A percentile compares a stretch with the other conserved stretches of the same genome.
These are phyloP conservation scores for Fusarium sp. DNA, from an alignment of 2,329 filamentous ascomycete genomes.

Conservation along the genomic window DNA sequence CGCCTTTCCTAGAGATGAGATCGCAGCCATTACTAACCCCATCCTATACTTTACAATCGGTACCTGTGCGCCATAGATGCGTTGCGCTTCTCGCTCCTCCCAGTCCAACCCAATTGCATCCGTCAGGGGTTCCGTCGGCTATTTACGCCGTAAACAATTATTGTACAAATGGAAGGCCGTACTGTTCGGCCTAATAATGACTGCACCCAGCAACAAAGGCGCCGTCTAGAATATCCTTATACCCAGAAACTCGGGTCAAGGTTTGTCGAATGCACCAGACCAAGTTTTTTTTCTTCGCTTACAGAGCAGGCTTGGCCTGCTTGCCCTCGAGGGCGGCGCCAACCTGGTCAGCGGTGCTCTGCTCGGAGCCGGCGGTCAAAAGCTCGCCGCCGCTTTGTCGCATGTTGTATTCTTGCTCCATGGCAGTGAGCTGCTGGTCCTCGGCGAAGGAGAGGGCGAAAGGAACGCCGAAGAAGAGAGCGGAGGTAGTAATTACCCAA, in stretches of 20 bases:
- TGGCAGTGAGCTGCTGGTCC: conserved; percentile 96
- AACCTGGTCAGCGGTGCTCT: conserved; percentile 65
- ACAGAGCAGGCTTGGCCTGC: conserved; percentile 67
- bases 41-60: conserved; percentile 49
- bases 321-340: conserved; percentile 64
- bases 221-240: conserved; percentile 35
- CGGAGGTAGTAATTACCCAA: conserved; percentile 92
- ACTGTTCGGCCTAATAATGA: conserved; percentile 39
- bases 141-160: conserved; percentile 49
- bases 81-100: conserved; percentile 38
- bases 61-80: conserved; percentile 40
- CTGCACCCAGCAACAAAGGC: conserved; percentile 39
- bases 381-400: conserved; percentile 89
- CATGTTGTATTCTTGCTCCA: conserved; percentile 98
- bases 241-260: conserved; percentile 26
- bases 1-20: conserved; percentile 51
- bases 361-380: conserved; percentile 64
- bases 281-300: conserved; percentile 45
- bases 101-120: conserved; percentile 41
- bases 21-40: conserved; percentile 47
- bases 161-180: conserved; percentile 48
- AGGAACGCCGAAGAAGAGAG: conserved; percentile 90
- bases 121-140: conserved; percentile 44
- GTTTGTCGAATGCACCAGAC: conserved; percentile 20
- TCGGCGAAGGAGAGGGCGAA: conserved; percentile 94